These are phyloP conservation scores for Sclerotinia borealis DNA, from an alignment of 2,329 filamentous ascomycete genomes.

Conservation along the genomic window DNA sequence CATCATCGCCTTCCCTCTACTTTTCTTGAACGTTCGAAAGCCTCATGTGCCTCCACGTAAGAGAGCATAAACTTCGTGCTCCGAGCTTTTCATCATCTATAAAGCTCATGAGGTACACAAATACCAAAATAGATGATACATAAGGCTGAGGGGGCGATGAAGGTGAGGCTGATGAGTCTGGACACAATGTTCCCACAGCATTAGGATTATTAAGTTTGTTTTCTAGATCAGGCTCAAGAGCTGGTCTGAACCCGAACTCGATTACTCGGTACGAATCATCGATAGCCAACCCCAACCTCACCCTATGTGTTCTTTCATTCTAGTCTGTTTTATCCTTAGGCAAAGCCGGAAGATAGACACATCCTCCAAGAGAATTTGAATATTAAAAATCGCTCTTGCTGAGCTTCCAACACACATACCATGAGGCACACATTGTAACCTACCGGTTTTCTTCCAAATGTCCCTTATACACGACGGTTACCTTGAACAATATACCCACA, in stretches of 20 bases:
- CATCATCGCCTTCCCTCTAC: not conserved
- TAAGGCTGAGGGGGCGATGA: not conserved
- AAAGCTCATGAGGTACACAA: not conserved
- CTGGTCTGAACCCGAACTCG: not conserved
- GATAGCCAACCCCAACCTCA: not conserved
- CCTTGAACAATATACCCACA: too few species aligned
- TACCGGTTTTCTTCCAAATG: not conserved
- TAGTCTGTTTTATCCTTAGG: not conserved
- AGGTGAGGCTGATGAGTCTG: not conserved
- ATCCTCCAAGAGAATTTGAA: not conserved
- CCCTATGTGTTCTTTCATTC: not conserved
- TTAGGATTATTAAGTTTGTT: not conserved
- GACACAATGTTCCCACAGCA: not conserved
- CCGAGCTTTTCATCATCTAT: not conserved
- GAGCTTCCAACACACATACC: not conserved
- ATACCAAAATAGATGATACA: not conserved
- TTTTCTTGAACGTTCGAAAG: not conserved
- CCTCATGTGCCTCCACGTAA: not conserved
- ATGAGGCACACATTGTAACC: not conserved
- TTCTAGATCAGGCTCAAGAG: not conserved
- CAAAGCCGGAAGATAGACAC: not conserved
- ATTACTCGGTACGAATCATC: not conserved
- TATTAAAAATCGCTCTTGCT: not conserved
- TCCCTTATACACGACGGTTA: too few species aligned
- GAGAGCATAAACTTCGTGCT: not conserved